These are phyloP conservation scores for Aspergillus nanangensis DNA, from an alignment of 495 filamentous ascomycete genomes.

Conservation along the genomic window DNA sequence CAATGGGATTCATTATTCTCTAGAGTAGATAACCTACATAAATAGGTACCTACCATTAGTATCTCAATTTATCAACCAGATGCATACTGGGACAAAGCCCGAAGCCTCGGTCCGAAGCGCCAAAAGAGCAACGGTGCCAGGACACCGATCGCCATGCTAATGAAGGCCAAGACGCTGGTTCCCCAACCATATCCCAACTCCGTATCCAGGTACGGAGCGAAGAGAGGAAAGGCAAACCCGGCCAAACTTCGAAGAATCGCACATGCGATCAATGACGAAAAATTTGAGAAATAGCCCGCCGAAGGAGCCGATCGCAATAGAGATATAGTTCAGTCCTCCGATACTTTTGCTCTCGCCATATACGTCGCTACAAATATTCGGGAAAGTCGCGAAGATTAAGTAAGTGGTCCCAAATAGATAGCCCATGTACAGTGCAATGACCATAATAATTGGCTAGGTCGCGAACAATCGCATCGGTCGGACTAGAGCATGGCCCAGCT, in stretches of 20 bases:
- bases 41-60: too few relatives aligned
- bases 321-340: slow-evolving; percentile 63
- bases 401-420: slow-evolving; percentile 7
- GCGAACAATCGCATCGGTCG: slow-evolving; percentile 8
- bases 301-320: slow-evolving; percentile 56
- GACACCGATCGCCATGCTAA: slow-evolving; percentile 47
- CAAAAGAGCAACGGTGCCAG: slow-evolving; percentile 56
- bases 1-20: too few relatives aligned
- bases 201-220: slow-evolving; percentile 61
- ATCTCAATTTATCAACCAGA: slow-evolving; percentile 34
- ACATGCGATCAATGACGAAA: slow-evolving; percentile 59
- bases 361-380: slow-evolving; percentile 44
- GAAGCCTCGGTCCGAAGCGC: slow-evolving; percentile 48
- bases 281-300: slow-evolving; percentile 53
- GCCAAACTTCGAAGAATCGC: slow-evolving; percentile 61
- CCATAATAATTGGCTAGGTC: slow-evolving; percentile 5
- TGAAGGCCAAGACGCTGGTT: slow-evolving; percentile 53
- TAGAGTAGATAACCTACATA: too few relatives aligned
- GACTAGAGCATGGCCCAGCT: slow-evolving; percentile 43
- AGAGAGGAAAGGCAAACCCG: slow-evolving; percentile 73
- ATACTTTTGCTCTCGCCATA: slow-evolving; percentile 58
- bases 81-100: slow-evolving; percentile 60
- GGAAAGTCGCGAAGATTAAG: slow-evolving; percentile 7
- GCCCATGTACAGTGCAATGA: slow-evolving; percentile 5
- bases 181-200: slow-evolving; percentile 56